Percentiles rank a stretch among this genome's conserved stretches.
Evolutionary conservation across 768 basidiomycete genomes (phyloP).

Genomic region (Trametes gibbosa): DNA sequence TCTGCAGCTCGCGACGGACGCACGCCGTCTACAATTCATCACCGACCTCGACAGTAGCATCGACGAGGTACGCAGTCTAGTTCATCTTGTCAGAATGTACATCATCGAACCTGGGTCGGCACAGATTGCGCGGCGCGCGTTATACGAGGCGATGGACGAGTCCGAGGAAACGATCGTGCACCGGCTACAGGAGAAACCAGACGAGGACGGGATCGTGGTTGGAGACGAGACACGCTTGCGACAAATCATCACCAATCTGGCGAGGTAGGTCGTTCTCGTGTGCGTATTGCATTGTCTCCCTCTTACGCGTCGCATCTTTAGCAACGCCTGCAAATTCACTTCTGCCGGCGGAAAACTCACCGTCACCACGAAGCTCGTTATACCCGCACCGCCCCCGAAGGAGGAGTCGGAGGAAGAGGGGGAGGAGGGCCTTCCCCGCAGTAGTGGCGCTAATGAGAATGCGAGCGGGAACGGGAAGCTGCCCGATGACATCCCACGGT

Average conservation of each 20-base stretch:
- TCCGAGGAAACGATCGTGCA: slow-evolving; percentile 37
- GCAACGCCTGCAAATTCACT: slow-evolving; percentile 82
- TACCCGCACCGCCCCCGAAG: slow-evolving; percentile 22
- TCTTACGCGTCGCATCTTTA: slow-evolving; percentile 23
- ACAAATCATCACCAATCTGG: slow-evolving; percentile 82
- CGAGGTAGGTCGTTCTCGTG: slow-evolving; percentile 43
- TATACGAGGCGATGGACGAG: slow-evolving; percentile 60
- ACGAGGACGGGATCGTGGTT: slow-evolving; percentile 66
- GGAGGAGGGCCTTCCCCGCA: not conserved
- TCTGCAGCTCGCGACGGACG: slow-evolving; percentile 63
- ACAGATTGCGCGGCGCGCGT: slow-evolving; percentile 57
- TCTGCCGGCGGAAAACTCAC: slow-evolving; percentile 63
- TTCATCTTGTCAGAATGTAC: not conserved
- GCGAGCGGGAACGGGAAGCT: not conserved
- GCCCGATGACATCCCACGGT: slow-evolving; percentile 8
- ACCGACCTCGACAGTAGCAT: slow-evolving; percentile 68
- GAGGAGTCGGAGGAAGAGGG: slow-evolving; percentile 1
- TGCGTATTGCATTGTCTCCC: too few relatives aligned
- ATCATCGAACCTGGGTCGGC: not conserved
- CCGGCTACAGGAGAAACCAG: slow-evolving; percentile 44
- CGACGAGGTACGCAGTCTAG: slow-evolving; percentile 47
- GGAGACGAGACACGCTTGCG: slow-evolving; percentile 82
- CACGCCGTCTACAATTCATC: slow-evolving; percentile 62
- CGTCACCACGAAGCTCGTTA: slow-evolving; percentile 63
- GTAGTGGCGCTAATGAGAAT: not conserved